Conservation (phyloP, 1,139 yeast genomes). For the Groenewaldozyma auringiensis region DNA sequence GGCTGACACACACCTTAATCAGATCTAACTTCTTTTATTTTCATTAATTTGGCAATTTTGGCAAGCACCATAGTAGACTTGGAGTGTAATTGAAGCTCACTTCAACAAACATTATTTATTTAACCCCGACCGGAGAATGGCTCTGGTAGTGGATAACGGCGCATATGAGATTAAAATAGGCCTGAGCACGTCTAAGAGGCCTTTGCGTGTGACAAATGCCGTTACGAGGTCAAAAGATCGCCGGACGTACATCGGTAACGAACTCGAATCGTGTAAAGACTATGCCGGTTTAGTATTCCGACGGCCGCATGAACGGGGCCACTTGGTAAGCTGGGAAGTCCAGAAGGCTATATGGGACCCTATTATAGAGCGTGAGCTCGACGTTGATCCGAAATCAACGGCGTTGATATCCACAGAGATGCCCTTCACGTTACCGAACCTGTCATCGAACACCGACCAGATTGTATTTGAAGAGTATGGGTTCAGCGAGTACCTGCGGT, state of each 20-base stretch:
- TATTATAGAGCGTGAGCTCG: constrained; percentile 3
- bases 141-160: constrained; percentile 72
- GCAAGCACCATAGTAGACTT: too few species aligned
- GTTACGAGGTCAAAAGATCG: constrained; percentile 73
- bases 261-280: constrained; percentile 55
- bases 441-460: constrained; percentile 83
- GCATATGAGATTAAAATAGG: constrained; percentile 80
- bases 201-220: constrained; percentile 57
- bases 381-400: constrained; percentile 39
- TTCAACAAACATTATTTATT: not conserved
- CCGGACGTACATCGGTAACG: constrained; percentile 65
- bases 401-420: constrained; percentile 64
- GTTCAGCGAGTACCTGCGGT: constrained; percentile 56
- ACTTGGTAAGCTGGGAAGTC: constrained; percentile 84
- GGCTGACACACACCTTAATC: too few species aligned
- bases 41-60: too few species aligned
- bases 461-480: constrained; percentile 92
- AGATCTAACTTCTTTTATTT: too few species aligned
- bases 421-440: constrained; percentile 73
- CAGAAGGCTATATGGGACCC: constrained; percentile 90
- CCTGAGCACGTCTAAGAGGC: constrained; percentile 36
- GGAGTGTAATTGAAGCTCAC: not conserved
- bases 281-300: constrained; percentile 67
- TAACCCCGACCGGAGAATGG: too few species aligned
- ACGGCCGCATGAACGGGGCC: constrained; percentile 81